Evolutionary conservation across 2,329 filamentous ascomycete species (phyloP).

Genomic region (Beauveria asiatica): DNA sequence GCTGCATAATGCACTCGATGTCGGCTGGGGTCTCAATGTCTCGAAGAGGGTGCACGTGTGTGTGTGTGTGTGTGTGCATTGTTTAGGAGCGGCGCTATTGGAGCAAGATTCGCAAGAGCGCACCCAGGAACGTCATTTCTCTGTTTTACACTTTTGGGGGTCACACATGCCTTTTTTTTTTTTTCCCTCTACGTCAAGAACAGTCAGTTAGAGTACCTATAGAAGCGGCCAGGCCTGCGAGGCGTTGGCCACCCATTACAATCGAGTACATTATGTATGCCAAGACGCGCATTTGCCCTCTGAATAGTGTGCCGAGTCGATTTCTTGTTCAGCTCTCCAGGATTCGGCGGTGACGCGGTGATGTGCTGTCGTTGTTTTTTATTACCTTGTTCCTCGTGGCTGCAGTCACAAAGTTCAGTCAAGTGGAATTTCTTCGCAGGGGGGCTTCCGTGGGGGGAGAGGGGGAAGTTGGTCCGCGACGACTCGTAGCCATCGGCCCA

Average conservation of each 20-base stretch:
- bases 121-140: neutral
- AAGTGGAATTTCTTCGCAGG: no score
- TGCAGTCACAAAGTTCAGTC: neutral
- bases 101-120: neutral
- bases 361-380: neutral
- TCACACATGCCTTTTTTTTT: neutral
- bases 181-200: neutral
- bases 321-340: no score
- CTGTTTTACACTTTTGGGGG: neutral
- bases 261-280: neutral
- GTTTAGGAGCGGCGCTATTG: neutral
- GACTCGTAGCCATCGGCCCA: no score
- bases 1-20: neutral
- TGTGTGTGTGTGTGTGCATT: neutral
- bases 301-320: neutral
- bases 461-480: no score
- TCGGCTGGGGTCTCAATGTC: neutral
- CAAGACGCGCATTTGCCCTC: neutral
- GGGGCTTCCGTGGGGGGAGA: no score
- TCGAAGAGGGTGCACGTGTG: neutral
- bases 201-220: constrained; percentile 2
- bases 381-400: neutral
- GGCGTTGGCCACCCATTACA: neutral
- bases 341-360: no score
- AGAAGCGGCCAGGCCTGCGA: neutral